Evolutionary conservation across 2,329 filamentous ascomycete species (phyloP).

Genomic region (Alternaria arborescens): DNA sequence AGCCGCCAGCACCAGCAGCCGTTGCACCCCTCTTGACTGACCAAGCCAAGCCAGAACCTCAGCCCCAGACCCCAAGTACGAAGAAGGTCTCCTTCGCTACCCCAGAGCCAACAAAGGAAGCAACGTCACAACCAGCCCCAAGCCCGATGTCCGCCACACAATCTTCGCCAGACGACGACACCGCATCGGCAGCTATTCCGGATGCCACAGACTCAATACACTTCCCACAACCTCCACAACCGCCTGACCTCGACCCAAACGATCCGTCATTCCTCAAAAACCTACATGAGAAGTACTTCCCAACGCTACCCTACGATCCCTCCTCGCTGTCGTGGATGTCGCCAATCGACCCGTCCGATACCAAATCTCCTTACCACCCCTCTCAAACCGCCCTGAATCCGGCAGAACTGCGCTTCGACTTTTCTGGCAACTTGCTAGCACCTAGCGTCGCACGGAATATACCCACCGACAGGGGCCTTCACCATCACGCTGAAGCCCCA

Average conservation of each 20-base stretch:
- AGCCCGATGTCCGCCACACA: slow-evolving; percentile 3
- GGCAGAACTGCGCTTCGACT: slow-evolving; percentile 86
- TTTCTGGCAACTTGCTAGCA: slow-evolving; percentile 80
- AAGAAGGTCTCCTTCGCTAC: slow-evolving; percentile 50
- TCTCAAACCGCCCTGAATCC: slow-evolving; percentile 74
- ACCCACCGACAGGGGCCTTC: slow-evolving; percentile 79
- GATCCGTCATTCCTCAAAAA: slow-evolving; percentile 84
- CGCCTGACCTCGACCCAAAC: slow-evolving; percentile 80
- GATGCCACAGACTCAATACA: slow-evolving; percentile 66
- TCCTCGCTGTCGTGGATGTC: slow-evolving; percentile 91
- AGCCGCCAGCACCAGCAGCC: slow-evolving; percentile 9
- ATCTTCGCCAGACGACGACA: slow-evolving; percentile 1
- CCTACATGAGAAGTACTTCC: slow-evolving; percentile 93
- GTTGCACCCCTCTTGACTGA: slow-evolving; percentile 19
- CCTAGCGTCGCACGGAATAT: slow-evolving; percentile 78
- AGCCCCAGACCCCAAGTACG: slow-evolving; percentile 17
- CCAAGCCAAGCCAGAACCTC: slow-evolving; percentile 17
- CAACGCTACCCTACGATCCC: slow-evolving; percentile 83
- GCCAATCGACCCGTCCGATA: slow-evolving; percentile 68
- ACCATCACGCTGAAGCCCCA: slow-evolving; percentile 92
- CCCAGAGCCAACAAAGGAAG: slow-evolving; percentile 20
- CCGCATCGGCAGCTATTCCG: slow-evolving; percentile 55
- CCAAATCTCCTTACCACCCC: slow-evolving; percentile 81
- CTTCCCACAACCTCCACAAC: slow-evolving; percentile 65
- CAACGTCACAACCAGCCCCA: slow-evolving; percentile 4